These are phyloP conservation scores for Dothideomycetidae sp. DNA, from an alignment of 2,329 filamentous ascomycete species.

Conservation along the genomic window DNA sequence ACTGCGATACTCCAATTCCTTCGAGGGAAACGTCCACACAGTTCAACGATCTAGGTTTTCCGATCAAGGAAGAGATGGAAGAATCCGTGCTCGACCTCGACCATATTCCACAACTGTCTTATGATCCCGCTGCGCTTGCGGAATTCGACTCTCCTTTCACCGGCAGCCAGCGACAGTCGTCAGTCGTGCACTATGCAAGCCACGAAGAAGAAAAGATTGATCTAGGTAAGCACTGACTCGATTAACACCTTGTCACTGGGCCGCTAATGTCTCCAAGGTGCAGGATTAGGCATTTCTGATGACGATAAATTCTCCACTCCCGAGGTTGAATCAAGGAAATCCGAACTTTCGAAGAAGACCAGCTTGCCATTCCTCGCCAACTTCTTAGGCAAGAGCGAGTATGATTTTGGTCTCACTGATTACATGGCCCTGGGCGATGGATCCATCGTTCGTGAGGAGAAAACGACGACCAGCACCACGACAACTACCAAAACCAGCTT, in stretches of 20 bases:
- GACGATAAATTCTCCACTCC: constrained; percentile 9
- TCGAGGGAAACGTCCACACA: constrained; percentile 59
- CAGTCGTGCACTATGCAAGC: constrained; percentile 43
- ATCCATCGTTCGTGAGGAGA: constrained; percentile 15
- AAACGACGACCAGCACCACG: constrained; percentile 5
- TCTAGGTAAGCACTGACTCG: constrained; percentile 10
- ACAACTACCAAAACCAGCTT: not conserved
- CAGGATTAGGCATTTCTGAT: constrained; percentile 9
- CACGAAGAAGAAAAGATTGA: constrained; percentile 6
- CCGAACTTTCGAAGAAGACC: constrained; percentile 19
- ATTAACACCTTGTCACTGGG: not conserved
- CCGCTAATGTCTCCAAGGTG: constrained; percentile 8
- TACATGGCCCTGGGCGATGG: constrained; percentile 38
- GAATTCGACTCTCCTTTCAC: constrained; percentile 12
- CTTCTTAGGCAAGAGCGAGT: constrained; percentile 36
- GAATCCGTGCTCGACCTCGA: constrained; percentile 51
- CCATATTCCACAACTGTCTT: constrained; percentile 38
- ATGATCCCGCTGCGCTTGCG: constrained; percentile 10
- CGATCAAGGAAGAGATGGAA: constrained; percentile 51
- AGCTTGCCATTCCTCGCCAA: constrained; percentile 36
- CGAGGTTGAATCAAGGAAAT: constrained; percentile 12
- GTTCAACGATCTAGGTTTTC: constrained; percentile 46
- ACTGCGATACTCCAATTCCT: constrained; percentile 82
- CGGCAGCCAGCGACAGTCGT: constrained; percentile 27
- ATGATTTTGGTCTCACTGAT: constrained; percentile 40